Percentiles rank a stretch among this genome's conserved stretches.
Evolutionary conservation across 1,139 yeast genomes (phyloP).

Genomic region (Candida mesenterica): DNA sequence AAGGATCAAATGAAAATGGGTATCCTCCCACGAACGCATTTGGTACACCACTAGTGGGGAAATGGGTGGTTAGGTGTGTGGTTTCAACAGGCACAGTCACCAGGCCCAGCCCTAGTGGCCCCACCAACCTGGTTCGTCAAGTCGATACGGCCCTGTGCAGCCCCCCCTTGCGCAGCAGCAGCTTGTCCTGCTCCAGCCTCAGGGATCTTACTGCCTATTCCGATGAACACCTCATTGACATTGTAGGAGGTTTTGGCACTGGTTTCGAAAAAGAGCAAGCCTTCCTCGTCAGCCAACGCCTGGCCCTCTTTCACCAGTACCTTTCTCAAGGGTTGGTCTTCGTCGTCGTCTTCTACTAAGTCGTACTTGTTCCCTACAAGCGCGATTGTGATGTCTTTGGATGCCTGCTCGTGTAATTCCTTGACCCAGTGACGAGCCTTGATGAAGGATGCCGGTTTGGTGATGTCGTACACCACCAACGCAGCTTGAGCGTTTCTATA

Average conservation of each 20-base stretch:
- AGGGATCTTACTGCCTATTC: constrained; percentile 83
- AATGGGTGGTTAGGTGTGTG: too few species aligned
- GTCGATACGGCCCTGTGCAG: constrained; percentile 17
- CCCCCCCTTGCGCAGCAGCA: constrained; percentile 9
- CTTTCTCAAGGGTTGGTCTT: constrained; percentile 51
- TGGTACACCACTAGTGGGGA: too few species aligned
- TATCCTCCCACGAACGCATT: neutral
- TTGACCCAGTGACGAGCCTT: constrained; percentile 99
- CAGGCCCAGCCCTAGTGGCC: constrained; percentile 7
- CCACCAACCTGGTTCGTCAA: constrained; percentile 12
- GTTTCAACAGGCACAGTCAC: constrained; percentile 16
- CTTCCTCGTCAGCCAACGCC: constrained; percentile 68
- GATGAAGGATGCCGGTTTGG: constrained; percentile 95
- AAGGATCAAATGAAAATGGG: neutral
- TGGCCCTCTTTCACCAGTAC: constrained; percentile 89
- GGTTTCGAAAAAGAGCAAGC: constrained; percentile 82
- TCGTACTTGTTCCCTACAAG: constrained; percentile 92
- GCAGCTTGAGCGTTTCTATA: constrained; percentile 99
- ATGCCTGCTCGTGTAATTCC: constrained; percentile 93
- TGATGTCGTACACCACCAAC: constrained; percentile 89
- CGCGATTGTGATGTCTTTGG: constrained; percentile 87
- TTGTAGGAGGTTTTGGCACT: constrained; percentile 91
- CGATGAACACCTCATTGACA: constrained; percentile 76
- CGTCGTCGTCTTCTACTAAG: constrained; percentile 44
- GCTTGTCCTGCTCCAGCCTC: constrained; percentile 20